Evolutionary conservation across 163 green algal genomes (phyloP).

Genomic region (Scenedesmus sp.): DNA sequence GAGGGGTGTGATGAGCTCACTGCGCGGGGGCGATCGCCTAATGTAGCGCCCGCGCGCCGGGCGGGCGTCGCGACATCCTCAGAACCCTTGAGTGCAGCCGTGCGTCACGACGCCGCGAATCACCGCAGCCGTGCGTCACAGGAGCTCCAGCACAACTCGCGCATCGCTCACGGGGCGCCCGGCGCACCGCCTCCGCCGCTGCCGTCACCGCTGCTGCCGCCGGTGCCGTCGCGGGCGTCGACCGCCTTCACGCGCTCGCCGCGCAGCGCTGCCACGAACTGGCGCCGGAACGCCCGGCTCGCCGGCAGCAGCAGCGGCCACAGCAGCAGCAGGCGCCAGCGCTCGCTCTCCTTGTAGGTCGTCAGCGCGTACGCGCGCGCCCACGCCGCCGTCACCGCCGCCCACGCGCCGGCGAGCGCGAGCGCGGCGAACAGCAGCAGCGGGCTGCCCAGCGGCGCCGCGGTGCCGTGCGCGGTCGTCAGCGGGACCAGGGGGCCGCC

Average conservation of each 20-base stretch:
- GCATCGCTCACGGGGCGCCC: too few relatives aligned
- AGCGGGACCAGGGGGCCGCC: background rate
- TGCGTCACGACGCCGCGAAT: too few relatives aligned
- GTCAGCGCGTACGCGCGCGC: conserved; percentile 52
- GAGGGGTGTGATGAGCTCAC: too few relatives aligned
- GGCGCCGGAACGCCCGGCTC: conserved; percentile 47
- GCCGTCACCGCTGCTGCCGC: background rate
- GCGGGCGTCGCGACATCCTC: too few relatives aligned
- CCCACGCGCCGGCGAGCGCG: conserved; percentile 45
- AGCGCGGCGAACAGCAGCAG: conserved; percentile 39
- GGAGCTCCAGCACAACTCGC: too few relatives aligned
- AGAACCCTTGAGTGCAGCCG: too few relatives aligned
- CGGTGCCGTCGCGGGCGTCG: background rate
- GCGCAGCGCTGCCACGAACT: conserved; percentile 50
- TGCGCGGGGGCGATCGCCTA: too few relatives aligned
- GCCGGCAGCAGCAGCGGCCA: conserved; percentile 54
- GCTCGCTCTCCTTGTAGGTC: conserved; percentile 41
- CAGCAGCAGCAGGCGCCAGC: conserved; percentile 46
- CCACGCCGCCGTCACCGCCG: conserved; percentile 49
- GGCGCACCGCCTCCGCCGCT: too few relatives aligned
- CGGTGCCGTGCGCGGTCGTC: conserved; percentile 20
- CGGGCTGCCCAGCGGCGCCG: background rate
- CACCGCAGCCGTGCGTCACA: too few relatives aligned
- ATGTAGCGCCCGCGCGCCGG: too few relatives aligned
- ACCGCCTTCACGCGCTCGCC: conserved; percentile 36